Evolutionary conservation across 192 early-diverging fungal genomes (phyloP).

Genomic region (Coemansia sp.): DNA sequence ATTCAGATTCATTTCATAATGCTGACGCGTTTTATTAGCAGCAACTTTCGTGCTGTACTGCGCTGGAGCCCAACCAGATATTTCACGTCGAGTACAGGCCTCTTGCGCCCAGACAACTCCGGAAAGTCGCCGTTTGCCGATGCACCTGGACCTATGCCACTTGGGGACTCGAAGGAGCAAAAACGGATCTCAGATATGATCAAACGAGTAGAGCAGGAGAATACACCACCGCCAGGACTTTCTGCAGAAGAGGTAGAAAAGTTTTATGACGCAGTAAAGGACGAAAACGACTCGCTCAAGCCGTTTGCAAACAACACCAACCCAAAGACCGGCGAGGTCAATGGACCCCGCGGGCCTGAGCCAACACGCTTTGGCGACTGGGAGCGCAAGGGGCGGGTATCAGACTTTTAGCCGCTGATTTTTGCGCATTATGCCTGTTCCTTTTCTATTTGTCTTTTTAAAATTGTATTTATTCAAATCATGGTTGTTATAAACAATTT

Average conservation of each 20-base stretch:
- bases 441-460: not conserved
- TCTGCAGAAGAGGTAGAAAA: conserved; percentile 46
- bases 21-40: not conserved
- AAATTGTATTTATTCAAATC: conserved; percentile 5
- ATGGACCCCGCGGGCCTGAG: conserved; percentile 74
- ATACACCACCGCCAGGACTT: conserved; percentile 40
- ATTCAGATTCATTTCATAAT: not conserved
- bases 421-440: not conserved
- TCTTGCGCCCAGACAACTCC: not conserved
- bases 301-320: conserved; percentile 67
- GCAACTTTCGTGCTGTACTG: not conserved
- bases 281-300: conserved; percentile 51
- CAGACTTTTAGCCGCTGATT: conserved; percentile 57
- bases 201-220: conserved; percentile 39
- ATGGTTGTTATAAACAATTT: conserved; percentile 74
- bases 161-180: conserved; percentile 63
- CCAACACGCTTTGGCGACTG: conserved; percentile 82
- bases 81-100: not conserved
- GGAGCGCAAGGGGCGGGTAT: conserved; percentile 76
- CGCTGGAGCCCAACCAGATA: not conserved
- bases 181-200: conserved; percentile 62
- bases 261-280: conserved; percentile 41
- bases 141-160: conserved; percentile 61
- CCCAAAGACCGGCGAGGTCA: conserved; percentile 68
- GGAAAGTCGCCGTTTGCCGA: conserved; percentile 28